Conservation (phyloP, 1,139 yeast genomes). For the Pneumocystis wakefieldiae region DNA sequence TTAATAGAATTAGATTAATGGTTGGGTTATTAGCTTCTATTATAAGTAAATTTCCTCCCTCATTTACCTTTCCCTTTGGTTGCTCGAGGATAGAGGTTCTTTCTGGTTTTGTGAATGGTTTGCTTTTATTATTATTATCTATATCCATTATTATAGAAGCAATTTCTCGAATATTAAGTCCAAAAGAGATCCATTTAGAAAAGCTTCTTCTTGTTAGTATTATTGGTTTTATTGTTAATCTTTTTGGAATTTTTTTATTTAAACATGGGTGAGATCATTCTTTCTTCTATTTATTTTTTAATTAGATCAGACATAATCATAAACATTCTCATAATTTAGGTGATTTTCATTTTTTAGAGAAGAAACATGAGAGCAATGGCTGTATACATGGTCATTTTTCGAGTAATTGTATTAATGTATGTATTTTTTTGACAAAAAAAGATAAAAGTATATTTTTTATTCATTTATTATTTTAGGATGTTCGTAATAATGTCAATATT, state of each 20-base stretch:
- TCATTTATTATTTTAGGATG: neutral
- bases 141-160: constrained; percentile 83
- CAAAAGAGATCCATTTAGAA: constrained; percentile 63
- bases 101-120: constrained; percentile 92
- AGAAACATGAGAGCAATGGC: constrained; percentile 14
- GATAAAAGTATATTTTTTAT: constrained; percentile 1
- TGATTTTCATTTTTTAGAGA: constrained; percentile 16
- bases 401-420: constrained; percentile 17
- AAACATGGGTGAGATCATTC: constrained; percentile 54
- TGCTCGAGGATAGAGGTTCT: constrained; percentile 71
- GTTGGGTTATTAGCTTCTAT: constrained; percentile 81
- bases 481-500: constrained; percentile 62
- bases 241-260: constrained; percentile 87
- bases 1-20: constrained; percentile 62
- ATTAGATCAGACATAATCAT: constrained; percentile 3
- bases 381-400: constrained; percentile 3
- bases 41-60: constrained; percentile 42
- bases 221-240: constrained; percentile 71
- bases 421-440: constrained; percentile 9
- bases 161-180: constrained; percentile 58
- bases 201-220: constrained; percentile 74
- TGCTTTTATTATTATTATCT: constrained; percentile 71
- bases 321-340: constrained; percentile 2
- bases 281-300: neutral
- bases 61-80: constrained; percentile 72